Evolutionary conservation across 2,329 filamentous ascomycete species (phyloP).

Genomic region (Parastagonospora nodorum): DNA sequence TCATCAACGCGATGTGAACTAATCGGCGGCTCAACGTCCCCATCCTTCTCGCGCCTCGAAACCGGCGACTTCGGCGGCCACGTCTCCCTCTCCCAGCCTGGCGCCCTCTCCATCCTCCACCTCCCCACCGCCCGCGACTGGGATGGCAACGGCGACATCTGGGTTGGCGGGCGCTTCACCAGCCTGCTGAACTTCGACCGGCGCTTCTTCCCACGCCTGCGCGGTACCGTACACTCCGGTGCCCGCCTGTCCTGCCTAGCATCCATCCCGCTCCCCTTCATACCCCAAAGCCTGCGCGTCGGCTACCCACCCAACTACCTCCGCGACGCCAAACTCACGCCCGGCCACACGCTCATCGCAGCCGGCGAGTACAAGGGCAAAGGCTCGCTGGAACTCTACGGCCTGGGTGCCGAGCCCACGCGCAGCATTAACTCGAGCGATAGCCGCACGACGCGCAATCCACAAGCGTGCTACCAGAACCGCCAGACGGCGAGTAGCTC

Average conservation of each 20-base stretch:
- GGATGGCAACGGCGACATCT: conserved; percentile 76
- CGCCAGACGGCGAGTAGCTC: conserved; percentile 80
- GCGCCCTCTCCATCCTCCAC: conserved; percentile 82
- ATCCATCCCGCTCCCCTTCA: conserved; percentile 70
- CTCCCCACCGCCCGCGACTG: conserved; percentile 63
- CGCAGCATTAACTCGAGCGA: conserved; percentile 37
- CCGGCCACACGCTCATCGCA: conserved; percentile 73
- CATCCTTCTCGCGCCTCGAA: conserved; percentile 51
- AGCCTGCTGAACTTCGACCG: conserved; percentile 89
- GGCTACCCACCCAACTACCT: conserved; percentile 58
- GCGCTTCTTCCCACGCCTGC: conserved; percentile 78
- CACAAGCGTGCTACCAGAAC: conserved; percentile 61
- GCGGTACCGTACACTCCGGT: conserved; percentile 81
- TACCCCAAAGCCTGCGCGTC: conserved; percentile 65
- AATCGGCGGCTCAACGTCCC: conserved; percentile 25
- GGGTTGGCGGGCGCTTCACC: conserved; percentile 86
- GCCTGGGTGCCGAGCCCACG: conserved; percentile 53
- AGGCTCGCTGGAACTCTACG: conserved; percentile 87
- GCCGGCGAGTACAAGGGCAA: conserved; percentile 91
- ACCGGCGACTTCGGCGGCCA: conserved; percentile 61
- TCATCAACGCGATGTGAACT: conserved; percentile 34
- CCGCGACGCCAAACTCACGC: conserved; percentile 57
- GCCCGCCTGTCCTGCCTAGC: conserved; percentile 76
- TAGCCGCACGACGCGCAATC: conserved; percentile 43
- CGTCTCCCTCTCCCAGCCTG: conserved; percentile 77